Base-by-base conservation (phyloP, 164 flowering plant species). In the Akebia trifoliata region DNA sequence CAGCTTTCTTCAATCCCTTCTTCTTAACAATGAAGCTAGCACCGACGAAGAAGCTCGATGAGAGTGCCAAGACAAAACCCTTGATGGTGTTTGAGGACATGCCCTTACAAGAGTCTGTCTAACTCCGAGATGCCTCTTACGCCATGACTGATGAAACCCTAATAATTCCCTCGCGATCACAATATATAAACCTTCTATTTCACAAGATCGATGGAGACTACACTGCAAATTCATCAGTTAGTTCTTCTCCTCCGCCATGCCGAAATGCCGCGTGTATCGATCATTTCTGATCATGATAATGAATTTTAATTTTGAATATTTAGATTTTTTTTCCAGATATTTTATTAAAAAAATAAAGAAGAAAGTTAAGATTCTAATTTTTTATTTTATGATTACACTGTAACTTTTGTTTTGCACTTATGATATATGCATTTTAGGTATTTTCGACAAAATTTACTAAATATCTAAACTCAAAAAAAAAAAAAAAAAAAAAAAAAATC, bases 11-110 rank as follows among this genome's bases (percentile, higher is more conserved):
- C 64, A 86, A 64, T 1, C 94, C 94, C 64, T 86, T 86, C 69
- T 86, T 87, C 77, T 87, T 87, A 12, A 84, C 82, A 47, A 87
- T 84, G 65, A 84, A 87, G 66, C 95, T 87, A 10, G 87, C 82
- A 31, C 95, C 90, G 26, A 86, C 84, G 56, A 86, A 86, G 31
- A 79, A 8, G 53, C 90, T 86, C 20, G 90, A 86, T 15, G 88
- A 81, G 26, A 81, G 60, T 3, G 88, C 90, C 47, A 87, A 62
- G 17, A 82, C 67, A 65, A 87, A 67, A 22, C 95, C 95, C 65
- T 82, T 84, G 49, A 87, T 70, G 38, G 84, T 87, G 51, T 84
- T 88, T 4, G 88, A 71, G 28, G 88, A 84, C 90, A 87, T 84
- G 26, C 87, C 89, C 67, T 70, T 71, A 60, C 80, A 80, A 18